phyloP scores from a whole-genome alignment of 371 early-diverging fungal genomes.

The Mortierella sp. region DNA sequence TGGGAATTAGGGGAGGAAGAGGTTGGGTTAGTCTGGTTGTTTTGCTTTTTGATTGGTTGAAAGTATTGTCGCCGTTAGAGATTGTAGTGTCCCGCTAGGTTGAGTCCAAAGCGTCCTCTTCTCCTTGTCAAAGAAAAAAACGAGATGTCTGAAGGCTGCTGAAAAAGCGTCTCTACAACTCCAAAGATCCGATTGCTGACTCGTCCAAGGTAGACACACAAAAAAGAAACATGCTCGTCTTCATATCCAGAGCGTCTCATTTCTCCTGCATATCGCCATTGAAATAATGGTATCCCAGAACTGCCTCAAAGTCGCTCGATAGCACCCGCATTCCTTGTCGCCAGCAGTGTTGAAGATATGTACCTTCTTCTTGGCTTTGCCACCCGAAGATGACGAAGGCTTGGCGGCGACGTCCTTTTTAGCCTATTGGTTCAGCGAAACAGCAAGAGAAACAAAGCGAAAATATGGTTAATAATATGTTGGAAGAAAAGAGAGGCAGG shows the following conservation, averaged over 20 bases:
- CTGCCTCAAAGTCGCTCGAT: no score
- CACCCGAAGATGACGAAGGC: conserved; percentile 82
- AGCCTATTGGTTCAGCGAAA: not conserved
- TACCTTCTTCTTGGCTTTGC: conserved; percentile 92
- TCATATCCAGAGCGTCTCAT: no score
- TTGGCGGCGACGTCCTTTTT: conserved; percentile 81
- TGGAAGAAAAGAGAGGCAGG: not conserved
- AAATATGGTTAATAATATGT: not conserved
- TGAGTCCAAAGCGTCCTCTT: no score
- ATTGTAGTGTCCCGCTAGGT: not conserved
- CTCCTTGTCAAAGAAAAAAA: no score
- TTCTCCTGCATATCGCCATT: no score
- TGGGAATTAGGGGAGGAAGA: not conserved
- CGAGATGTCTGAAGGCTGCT: no score
- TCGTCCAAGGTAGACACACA: no score
- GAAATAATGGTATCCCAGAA: no score
- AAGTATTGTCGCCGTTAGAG: not conserved
- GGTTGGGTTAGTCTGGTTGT: not conserved
- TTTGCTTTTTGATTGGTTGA: not conserved
- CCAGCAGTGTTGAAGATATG: not conserved
- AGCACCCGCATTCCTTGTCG: no score
- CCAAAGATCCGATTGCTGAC: no score
- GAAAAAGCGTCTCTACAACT: no score
- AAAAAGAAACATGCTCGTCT: no score
- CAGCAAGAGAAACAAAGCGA: not conserved